Evolutionary conservation across 1,284 basidiomycete species (phyloP).

Genomic region (Phylloboletellus chloephorus): DNA sequence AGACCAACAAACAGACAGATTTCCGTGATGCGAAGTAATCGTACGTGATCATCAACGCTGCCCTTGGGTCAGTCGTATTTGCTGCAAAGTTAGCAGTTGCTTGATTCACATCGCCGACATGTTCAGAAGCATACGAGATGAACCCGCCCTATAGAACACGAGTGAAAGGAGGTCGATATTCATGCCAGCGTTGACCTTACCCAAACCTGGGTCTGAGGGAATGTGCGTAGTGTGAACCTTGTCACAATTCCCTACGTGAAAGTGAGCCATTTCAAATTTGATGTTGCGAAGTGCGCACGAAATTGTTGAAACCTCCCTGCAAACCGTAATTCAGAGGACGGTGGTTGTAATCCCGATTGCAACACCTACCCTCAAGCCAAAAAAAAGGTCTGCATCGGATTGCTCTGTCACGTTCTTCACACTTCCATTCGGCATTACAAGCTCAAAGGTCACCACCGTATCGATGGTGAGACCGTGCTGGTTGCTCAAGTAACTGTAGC

Average conservation of each 20-base stretch:
- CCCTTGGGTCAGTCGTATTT: slow-evolving; percentile 53
- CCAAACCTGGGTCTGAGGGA: slow-evolving; percentile 54
- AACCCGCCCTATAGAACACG: slow-evolving; percentile 44
- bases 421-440: slow-evolving; percentile 41
- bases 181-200: slow-evolving; percentile 31
- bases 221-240: slow-evolving; percentile 47
- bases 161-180: background rate
- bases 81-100: slow-evolving; percentile 49
- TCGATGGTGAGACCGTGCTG: slow-evolving; percentile 46
- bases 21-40: slow-evolving; percentile 32
- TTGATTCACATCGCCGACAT: slow-evolving; percentile 8
- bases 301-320: slow-evolving; percentile 56
- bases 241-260: slow-evolving; percentile 54
- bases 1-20: background rate
- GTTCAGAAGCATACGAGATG: slow-evolving; percentile 37
- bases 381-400: slow-evolving; percentile 42
- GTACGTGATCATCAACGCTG: slow-evolving; percentile 47
- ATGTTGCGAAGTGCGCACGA: no score
- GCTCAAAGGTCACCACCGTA: slow-evolving; percentile 41
- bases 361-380: slow-evolving; percentile 40
- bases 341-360: no score
- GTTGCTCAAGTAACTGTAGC: slow-evolving; percentile 18
- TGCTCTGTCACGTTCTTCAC: slow-evolving; percentile 35
- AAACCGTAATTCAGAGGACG: no score
- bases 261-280: no score